Conservation (phyloP, 352 stramenopile species). For the Lagenidium giganteum region DNA sequence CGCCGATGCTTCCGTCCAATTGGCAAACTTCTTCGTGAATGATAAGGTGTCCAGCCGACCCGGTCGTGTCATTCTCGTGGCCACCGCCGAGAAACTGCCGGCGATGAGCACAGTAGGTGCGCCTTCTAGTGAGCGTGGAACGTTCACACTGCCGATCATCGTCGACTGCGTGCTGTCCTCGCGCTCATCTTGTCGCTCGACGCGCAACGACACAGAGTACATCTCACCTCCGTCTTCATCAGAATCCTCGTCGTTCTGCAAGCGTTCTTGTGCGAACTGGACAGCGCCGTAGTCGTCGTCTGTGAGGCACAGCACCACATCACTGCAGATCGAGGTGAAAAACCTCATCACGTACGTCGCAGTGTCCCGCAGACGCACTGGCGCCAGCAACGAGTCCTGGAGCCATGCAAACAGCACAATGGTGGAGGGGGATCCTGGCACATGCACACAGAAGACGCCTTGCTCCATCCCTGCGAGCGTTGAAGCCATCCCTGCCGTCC, state of each 20-base stretch:
- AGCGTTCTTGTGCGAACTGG: too few relatives aligned
- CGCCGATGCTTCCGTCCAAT: too few relatives aligned
- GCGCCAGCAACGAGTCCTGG: constrained; percentile 25
- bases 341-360: constrained; percentile 61
- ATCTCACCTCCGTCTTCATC: constrained; percentile 16
- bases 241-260: constrained; percentile 11
- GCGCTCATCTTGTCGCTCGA: constrained; percentile 1
- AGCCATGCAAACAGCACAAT: constrained; percentile 58
- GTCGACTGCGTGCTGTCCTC: neutral
- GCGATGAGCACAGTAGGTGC: constrained; percentile 3
- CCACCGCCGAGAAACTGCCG: too few relatives aligned
- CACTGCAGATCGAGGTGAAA: constrained; percentile 29
- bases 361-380: constrained; percentile 37
- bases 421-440: too few relatives aligned
- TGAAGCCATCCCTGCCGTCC: constrained; percentile 30
- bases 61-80: too few relatives aligned
- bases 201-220: constrained; percentile 12
- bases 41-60: too few relatives aligned
- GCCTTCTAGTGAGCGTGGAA: neutral
- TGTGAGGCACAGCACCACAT: constrained; percentile 36
- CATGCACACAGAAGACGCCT: constrained; percentile 38
- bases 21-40: too few relatives aligned
- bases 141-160: neutral
- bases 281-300: constrained; percentile 23
- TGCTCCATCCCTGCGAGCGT: constrained; percentile 28